These are phyloP conservation scores for Aspergillus bombycis DNA, from an alignment of 2,329 filamentous ascomycete species.

Conservation along the genomic window DNA sequence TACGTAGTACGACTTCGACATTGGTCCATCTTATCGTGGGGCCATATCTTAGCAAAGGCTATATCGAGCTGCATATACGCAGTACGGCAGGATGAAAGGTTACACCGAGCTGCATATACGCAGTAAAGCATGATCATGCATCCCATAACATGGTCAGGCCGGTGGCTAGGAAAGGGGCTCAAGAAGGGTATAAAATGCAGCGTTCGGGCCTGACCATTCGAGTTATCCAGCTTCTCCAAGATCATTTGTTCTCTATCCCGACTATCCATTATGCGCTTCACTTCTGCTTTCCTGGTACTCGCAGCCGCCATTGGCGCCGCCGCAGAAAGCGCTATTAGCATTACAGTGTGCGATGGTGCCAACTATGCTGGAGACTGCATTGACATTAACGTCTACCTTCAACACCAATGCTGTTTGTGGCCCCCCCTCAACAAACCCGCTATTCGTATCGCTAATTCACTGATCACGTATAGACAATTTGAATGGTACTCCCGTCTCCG, in stretches of 20 bases:
- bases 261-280: background rate
- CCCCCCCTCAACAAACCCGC: background rate
- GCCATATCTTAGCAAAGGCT: background rate
- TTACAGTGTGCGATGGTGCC: background rate
- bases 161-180: background rate
- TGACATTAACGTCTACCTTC: background rate
- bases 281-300: background rate
- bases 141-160: too few species aligned
- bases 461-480: background rate
- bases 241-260: background rate
- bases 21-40: background rate
- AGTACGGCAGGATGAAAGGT: background rate
- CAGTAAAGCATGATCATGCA: background rate
- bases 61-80: background rate
- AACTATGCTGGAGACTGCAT: background rate
- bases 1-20: background rate
- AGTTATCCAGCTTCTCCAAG: background rate
- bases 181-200: background rate
- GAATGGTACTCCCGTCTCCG: background rate
- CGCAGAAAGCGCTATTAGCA: background rate
- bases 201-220: background rate
- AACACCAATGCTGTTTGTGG: background rate
- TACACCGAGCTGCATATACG: background rate
- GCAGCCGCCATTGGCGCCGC: background rate
- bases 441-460: background rate